Base-by-base conservation (phyloP, 148 eudicot genomes). In the Selenicereus undatus region DNA sequence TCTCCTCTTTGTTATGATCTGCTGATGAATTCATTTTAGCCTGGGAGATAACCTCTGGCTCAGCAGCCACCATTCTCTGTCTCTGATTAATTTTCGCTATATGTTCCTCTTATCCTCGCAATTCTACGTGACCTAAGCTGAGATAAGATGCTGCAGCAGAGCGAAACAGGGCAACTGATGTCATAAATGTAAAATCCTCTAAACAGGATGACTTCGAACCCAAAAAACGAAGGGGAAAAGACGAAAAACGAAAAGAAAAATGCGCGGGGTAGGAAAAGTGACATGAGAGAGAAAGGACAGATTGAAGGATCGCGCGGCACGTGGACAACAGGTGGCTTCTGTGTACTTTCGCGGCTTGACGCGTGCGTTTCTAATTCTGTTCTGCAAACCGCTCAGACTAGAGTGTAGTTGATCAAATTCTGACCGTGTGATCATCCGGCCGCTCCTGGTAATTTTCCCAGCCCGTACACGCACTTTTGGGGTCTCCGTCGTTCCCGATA, bases 21-120 rank as follows among this genome's bases (percentile, higher is more conserved):
- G 22, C 80, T 39, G 82, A 45, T 68, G 85, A 74, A 64, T 79
- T 42, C 21, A 42, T 70, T 45, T 83, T 76, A 21, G 82, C 30
- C 42, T 83, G 85, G 2, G 52, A 74, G 68, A 79, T 75, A 43
- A 69, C 22, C 20, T 83, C 80, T 21, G 56, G 11, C 18, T 78
- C 83, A 30, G 51, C 62, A n/a, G 21, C 82, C n/a, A 56, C 88
- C 85, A 86, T 81, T 78, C 24, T 22, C 45, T 68, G 27, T 8
- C 21, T 56, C 22, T 56, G 22, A 17, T 0, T 17, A 18, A 17
- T 56, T 17, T 56, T 56, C 62, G 3, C 22, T n/a, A 56, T 56
- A 21, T 56, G 62, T 56, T 50, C 18, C 17, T 68, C 74, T 29
- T 66, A 56, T 56, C 45, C 8, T 20, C 11, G 64, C 32, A 43